A percentile compares a stretch with the other conserved stretches of the same genome.
Evolutionary conservation across 495 filamentous ascomycete genomes (phyloP).

Genomic region (Penicillium psychrofluorescens): DNA sequence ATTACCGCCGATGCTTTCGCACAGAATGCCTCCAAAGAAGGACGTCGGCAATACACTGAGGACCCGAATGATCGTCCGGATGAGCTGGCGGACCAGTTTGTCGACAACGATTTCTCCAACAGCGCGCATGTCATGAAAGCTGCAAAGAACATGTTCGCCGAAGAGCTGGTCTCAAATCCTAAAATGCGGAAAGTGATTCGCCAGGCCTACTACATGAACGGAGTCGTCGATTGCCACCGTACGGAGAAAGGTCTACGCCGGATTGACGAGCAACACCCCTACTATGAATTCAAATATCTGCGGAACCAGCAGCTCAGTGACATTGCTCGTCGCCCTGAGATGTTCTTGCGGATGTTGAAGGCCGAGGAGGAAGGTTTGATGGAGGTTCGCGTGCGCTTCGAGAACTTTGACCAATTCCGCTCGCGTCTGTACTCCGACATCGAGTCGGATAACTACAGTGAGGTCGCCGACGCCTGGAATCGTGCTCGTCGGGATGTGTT

Average conservation of each 20-base stretch:
- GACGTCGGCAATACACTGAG: conserved; percentile 71
- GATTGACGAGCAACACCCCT: conserved; percentile 92
- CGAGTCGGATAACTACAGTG: conserved; percentile 87
- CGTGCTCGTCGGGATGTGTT: conserved; percentile 73
- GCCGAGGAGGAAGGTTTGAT: conserved; percentile 89
- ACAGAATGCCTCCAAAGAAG: conserved; percentile 70
- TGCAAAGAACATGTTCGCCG: conserved; percentile 80
- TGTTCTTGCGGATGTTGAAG: conserved; percentile 92
- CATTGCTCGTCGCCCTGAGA: conserved; percentile 73
- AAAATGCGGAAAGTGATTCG: conserved; percentile 85
- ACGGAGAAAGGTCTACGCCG: conserved; percentile 91
- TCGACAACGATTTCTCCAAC: conserved; percentile 69
- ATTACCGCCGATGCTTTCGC: conserved; percentile 85
- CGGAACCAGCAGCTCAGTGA: conserved; percentile 75
- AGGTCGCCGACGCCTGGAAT: conserved; percentile 94
- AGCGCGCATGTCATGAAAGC: conserved; percentile 67
- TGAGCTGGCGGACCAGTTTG: conserved; percentile 72
- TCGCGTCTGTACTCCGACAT: conserved; percentile 72
- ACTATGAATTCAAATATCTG: conserved; percentile 97
- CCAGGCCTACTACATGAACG: conserved; percentile 70
- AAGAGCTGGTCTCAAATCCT: conserved; percentile 83
- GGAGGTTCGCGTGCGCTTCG: conserved; percentile 70
- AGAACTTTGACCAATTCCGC: conserved; percentile 66
- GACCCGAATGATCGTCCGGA: conserved; percentile 70
- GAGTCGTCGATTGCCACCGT: conserved; percentile 74